Percentiles rank a stretch among this genome's conserved stretches.
Evolutionary conservation across 441 rosid species (phyloP).

Genomic region (Capsella rubella): DNA sequence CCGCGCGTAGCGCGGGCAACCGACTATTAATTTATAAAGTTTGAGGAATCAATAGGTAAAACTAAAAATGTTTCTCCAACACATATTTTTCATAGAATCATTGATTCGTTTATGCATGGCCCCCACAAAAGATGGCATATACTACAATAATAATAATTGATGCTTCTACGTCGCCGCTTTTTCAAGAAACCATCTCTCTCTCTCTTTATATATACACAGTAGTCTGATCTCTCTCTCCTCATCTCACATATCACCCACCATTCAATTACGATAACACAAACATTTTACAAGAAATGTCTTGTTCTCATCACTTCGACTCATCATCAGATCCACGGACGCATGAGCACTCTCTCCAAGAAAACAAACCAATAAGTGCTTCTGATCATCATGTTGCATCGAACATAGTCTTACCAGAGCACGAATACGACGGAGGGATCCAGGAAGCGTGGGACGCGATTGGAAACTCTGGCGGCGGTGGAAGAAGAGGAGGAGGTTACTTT

Average conservation of each 20-base stretch:
- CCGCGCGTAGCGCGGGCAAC: too few relatives aligned
- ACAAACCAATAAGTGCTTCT: neutral
- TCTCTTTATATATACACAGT: constrained; percentile 16
- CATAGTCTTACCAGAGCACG: neutral
- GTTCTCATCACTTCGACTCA: constrained; percentile 25
- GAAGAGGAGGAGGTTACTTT: constrained; percentile 4
- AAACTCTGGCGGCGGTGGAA: neutral
- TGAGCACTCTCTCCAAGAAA: neutral
- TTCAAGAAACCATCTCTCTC: constrained; percentile 16
- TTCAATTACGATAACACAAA: constrained; percentile 8
- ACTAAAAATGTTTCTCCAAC: too few relatives aligned
- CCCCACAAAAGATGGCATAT: constrained; percentile 35
- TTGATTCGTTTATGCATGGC: constrained; percentile 21
- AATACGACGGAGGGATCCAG: constrained; percentile 25
- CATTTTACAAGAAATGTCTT: constrained; percentile 9
- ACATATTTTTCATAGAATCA: neutral
- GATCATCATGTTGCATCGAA: neutral
- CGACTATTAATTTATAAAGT: too few relatives aligned
- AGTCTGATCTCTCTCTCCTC: neutral
- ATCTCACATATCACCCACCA: constrained; percentile 12
- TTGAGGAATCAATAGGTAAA: too few relatives aligned
- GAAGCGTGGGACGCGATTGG: constrained; percentile 31
- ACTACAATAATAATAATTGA: constrained; percentile 33
- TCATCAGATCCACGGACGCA: constrained; percentile 25
- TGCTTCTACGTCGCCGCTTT: constrained; percentile 27